These are phyloP conservation scores for Daldinia childiae DNA, from an alignment of 495 filamentous ascomycete species.

Conservation along the genomic window DNA sequence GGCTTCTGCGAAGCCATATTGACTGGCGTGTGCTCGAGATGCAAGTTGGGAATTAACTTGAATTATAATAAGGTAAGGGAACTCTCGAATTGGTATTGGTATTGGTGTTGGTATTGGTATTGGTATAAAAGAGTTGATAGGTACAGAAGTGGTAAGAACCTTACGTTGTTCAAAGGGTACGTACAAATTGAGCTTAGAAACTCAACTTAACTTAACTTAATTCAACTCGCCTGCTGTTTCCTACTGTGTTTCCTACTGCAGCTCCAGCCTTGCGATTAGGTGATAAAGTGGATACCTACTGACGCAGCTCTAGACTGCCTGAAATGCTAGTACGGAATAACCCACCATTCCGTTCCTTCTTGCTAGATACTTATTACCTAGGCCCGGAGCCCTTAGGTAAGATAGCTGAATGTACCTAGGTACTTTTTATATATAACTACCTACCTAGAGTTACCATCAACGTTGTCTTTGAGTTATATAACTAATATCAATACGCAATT, in stretches of 20 bases:
- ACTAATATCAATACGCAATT: background rate
- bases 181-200: conserved; percentile 23
- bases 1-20: conserved; percentile 48
- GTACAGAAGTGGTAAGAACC: background rate
- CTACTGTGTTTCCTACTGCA: conserved; percentile 15
- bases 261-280: conserved; percentile 42
- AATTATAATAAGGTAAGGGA: too few species aligned
- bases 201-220: too few species aligned
- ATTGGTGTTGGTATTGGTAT: too few species aligned
- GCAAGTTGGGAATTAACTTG: too few species aligned
- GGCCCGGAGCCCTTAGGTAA: too few species aligned
- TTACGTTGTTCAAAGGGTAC: background rate
- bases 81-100: too few species aligned
- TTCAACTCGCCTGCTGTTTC: background rate
- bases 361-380: too few species aligned
- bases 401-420: conserved; percentile 4
- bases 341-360: conserved; percentile 11
- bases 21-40: conserved; percentile 18
- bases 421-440: background rate
- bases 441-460: too few species aligned
- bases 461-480: too few species aligned
- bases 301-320: conserved; percentile 34
- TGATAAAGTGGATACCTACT: conserved; percentile 33
- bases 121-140: conserved; percentile 2
- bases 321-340: conserved; percentile 26